These are phyloP conservation scores for Pseudogymnoascus destructans DNA, from an alignment of 2,329 filamentous ascomycete genomes.

Conservation along the genomic window DNA sequence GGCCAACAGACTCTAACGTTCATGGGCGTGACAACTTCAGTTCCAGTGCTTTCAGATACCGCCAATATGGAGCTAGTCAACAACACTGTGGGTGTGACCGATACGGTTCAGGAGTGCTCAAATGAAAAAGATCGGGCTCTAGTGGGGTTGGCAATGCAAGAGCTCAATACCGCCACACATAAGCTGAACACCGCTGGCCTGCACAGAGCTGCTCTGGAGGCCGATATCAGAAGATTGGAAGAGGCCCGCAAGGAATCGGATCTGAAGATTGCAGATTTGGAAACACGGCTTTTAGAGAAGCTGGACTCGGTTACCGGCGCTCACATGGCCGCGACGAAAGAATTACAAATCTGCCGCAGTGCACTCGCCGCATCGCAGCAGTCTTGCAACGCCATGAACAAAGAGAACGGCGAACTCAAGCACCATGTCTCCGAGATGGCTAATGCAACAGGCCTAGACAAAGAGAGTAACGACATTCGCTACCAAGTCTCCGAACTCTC, in stretches of 20 bases:
- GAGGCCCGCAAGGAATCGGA: background rate
- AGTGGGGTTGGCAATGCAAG: background rate
- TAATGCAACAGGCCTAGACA: background rate
- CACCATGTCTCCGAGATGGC: background rate
- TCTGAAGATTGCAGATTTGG: background rate
- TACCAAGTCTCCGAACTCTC: background rate
- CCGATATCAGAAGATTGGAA: background rate
- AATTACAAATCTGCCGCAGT: background rate
- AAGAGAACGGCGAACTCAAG: background rate
- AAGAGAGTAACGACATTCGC: background rate
- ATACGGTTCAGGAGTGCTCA: background rate
- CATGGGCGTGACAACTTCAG: background rate
- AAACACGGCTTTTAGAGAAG: background rate
- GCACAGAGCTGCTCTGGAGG: background rate
- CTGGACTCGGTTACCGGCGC: background rate
- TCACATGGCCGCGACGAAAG: background rate
- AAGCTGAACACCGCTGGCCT: background rate
- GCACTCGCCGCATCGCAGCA: background rate
- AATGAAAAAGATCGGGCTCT: background rate
- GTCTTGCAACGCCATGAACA: background rate
- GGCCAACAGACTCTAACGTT: background rate
- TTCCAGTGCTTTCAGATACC: background rate
- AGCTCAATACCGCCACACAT: background rate
- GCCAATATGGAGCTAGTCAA: background rate
- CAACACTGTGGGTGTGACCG: too few species aligned